Conservation (phyloP, 495 filamentous ascomycete species). For the Pyrenula aspistea region DNA sequence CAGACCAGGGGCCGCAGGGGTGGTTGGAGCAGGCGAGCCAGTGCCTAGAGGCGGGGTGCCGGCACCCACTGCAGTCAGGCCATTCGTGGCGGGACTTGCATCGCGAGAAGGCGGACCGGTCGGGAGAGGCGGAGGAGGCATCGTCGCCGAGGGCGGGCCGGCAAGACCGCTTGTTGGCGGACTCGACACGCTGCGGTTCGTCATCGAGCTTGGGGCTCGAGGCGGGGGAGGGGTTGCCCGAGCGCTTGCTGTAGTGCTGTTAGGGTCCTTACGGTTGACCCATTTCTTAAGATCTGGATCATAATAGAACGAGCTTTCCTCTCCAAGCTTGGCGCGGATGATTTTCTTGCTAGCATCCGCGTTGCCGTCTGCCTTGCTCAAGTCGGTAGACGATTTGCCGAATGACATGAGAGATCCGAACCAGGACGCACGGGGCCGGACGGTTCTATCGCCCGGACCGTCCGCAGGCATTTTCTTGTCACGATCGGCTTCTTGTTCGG, state of each 20-base stretch:
- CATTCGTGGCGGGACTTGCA: constrained; percentile 28
- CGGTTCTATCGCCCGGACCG: constrained; percentile 1
- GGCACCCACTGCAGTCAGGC: constrained; percentile 19
- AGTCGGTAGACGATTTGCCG: background rate
- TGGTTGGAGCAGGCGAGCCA: constrained; percentile 20
- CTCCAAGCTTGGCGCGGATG: constrained; percentile 88
- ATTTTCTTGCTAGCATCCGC: constrained; percentile 45
- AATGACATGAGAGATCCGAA: background rate
- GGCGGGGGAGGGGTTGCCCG: constrained; percentile 41
- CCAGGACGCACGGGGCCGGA: background rate
- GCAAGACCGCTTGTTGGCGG: constrained; percentile 24
- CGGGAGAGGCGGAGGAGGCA: constrained; percentile 19
- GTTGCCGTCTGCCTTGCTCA: background rate
- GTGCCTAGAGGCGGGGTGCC: constrained; percentile 29
- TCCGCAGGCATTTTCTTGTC: constrained; percentile 19
- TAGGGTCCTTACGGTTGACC: constrained; percentile 85
- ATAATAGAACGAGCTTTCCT: constrained; percentile 85
- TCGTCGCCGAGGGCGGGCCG: constrained; percentile 19
- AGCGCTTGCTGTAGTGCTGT: constrained; percentile 27
- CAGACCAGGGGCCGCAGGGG: constrained; percentile 16
- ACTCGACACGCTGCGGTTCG: constrained; percentile 8
- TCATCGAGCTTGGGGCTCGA: constrained; percentile 17
- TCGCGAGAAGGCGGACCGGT: constrained; percentile 9
- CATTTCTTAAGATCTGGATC: constrained; percentile 92
- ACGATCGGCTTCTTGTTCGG: constrained; percentile 68